Percentiles rank a stretch among this genome's conserved stretches.
Evolutionary conservation across 1,284 basidiomycete genomes (phyloP).

Genomic region (Microbotryum violaceum): DNA sequence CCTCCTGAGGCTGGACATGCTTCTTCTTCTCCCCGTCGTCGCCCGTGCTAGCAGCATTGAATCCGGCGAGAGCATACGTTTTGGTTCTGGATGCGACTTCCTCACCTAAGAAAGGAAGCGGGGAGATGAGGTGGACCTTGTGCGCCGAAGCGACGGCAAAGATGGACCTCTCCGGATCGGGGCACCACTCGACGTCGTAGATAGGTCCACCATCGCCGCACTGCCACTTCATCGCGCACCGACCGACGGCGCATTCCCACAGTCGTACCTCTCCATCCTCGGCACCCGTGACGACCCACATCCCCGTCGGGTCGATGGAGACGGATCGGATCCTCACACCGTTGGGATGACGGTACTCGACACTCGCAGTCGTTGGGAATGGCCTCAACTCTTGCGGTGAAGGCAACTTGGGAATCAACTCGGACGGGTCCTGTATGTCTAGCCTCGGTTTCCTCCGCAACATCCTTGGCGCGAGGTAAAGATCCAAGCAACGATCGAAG

Average conservation of each 20-base stretch:
- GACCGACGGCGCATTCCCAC: constrained; percentile 90
- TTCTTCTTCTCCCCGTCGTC: constrained; percentile 24
- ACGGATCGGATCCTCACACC: constrained; percentile 62
- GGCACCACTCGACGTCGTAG: constrained; percentile 87
- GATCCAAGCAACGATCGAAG: constrained; percentile 88
- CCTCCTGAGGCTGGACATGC: constrained; percentile 37
- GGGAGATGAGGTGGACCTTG: constrained; percentile 71
- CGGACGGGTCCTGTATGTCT: constrained; percentile 61
- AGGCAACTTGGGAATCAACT: constrained; percentile 90
- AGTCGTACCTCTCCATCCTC: constrained; percentile 79
- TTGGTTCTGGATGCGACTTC: constrained; percentile 43
- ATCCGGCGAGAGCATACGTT: constrained; percentile 35
- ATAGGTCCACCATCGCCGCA: constrained; percentile 54
- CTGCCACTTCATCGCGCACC: constrained; percentile 82
- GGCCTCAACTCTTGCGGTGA: constrained; percentile 84
- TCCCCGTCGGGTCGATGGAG: constrained; percentile 76
- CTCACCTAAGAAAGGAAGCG: constrained; percentile 49
- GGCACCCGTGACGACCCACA: constrained; percentile 86
- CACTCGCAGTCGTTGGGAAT: constrained; percentile 79
- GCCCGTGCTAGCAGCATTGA: constrained; percentile 32
- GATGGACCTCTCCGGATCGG: constrained; percentile 70
- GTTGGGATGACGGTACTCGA: constrained; percentile 63
- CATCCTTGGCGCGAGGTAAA: constrained; percentile 93
- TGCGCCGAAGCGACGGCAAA: constrained; percentile 78
- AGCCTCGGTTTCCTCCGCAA: constrained; percentile 64